A percentile compares a stretch with the other conserved stretches of the same genome.
Evolutionary conservation across 1,139 yeast species (phyloP).

Genomic region (Geotrichum histeridarum): DNA sequence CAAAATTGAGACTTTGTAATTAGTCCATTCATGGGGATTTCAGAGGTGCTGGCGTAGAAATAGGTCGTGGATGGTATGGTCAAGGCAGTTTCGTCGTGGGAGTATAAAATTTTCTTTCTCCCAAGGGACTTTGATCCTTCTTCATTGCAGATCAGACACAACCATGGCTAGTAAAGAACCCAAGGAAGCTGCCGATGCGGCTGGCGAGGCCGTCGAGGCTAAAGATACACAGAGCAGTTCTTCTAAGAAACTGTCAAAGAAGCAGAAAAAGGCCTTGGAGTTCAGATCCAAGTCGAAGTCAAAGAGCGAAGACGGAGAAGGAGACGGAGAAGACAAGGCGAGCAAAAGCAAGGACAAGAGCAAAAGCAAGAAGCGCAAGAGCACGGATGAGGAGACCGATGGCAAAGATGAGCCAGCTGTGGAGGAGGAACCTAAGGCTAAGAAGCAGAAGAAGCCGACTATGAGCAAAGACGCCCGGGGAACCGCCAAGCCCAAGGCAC

Average conservation of each 20-base stretch:
- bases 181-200: neutral
- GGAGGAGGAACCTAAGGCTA: slow-evolving; percentile 5
- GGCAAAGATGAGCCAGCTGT: slow-evolving; percentile 14
- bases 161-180: neutral
- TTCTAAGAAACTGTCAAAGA: slow-evolving; percentile 59
- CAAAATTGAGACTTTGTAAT: no score
- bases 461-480: slow-evolving; percentile 5
- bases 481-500: slow-evolving; percentile 45
- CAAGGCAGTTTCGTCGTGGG: no score
- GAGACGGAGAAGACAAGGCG: slow-evolving; percentile 19
- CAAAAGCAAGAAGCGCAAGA: slow-evolving; percentile 17
- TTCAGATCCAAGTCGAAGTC: slow-evolving; percentile 40
- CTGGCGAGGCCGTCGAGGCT: neutral
- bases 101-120: no score
- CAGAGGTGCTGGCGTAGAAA: no score
- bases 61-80: no score
- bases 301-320: slow-evolving; percentile 17
- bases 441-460: slow-evolving; percentile 9
- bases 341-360: slow-evolving; percentile 17
- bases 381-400: slow-evolving; percentile 17
- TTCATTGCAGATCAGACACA: no score
- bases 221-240: neutral
- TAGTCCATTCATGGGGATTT: no score
- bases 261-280: slow-evolving; percentile 71
- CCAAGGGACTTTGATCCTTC: no score